A percentile compares a stretch with the other conserved stretches of the same genome.
Evolutionary conservation across 73 alveolate species (phyloP).

Genomic region (Tetrahymena malaccensis): DNA sequence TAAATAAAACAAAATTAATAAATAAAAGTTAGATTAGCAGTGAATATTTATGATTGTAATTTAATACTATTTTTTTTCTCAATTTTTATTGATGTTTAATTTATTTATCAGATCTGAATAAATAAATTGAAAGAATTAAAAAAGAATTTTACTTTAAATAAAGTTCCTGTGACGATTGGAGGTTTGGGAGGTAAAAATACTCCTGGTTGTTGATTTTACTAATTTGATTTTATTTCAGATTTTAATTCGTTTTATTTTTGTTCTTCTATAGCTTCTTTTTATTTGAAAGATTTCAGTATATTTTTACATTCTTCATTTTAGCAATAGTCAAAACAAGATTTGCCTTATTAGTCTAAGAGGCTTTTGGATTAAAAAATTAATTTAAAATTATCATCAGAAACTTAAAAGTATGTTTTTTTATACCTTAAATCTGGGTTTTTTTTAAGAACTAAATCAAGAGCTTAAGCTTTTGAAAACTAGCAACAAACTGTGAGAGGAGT

Average conservation of each 20-base stretch:
- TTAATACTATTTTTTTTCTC: too few species aligned
- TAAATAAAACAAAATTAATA: neutral
- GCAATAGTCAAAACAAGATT: neutral
- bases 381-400: neutral
- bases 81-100: too few species aligned
- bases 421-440: neutral
- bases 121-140: neutral
- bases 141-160: neutral
- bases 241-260: neutral
- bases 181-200: conserved; percentile 40
- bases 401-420: neutral
- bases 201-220: neutral
- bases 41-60: too few species aligned
- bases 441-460: neutral
- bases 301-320: neutral
- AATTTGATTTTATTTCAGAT: neutral
- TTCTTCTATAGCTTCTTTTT: neutral
- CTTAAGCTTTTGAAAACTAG: neutral
- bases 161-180: conserved; percentile 14
- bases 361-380: neutral
- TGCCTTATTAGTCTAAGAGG: neutral
- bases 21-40: too few species aligned
- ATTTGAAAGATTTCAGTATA: neutral
- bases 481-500: neutral
- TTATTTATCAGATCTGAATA: too few species aligned